A percentile compares a stretch with the other conserved stretches of the same genome.
Evolutionary conservation across 2,329 filamentous ascomycete species (phyloP).

Genomic region (Nemania sp.): DNA sequence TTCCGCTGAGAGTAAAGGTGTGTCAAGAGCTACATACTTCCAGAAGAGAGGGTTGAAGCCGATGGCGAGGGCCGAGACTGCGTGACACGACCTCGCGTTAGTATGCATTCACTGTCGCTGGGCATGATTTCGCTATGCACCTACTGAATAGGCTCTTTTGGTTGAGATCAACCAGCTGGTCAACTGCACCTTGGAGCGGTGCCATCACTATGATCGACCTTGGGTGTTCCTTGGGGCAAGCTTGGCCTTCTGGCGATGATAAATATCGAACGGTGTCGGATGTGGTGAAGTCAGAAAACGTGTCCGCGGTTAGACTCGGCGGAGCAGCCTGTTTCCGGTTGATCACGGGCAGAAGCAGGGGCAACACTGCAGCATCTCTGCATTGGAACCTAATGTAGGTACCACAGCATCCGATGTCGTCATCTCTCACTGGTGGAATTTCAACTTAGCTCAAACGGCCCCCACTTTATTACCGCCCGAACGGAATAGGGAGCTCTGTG

Average conservation of each 20-base stretch:
- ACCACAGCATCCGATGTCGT: constrained; percentile 19
- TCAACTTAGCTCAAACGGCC: neutral
- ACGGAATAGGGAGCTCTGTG: too few species aligned
- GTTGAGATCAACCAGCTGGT: constrained; percentile 63
- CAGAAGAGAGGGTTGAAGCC: constrained; percentile 98
- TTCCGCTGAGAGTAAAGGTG: neutral
- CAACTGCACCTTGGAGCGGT: constrained; percentile 39
- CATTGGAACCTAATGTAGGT: constrained; percentile 3
- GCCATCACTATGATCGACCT: constrained; percentile 42
- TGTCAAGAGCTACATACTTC: constrained; percentile 72
- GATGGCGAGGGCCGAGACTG: constrained; percentile 81
- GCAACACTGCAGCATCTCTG: neutral
- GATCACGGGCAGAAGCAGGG: constrained; percentile 5
- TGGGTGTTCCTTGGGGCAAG: neutral
- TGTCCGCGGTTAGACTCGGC: constrained; percentile 11
- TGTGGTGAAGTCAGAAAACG: constrained; percentile 7
- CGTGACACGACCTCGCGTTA: constrained; percentile 21
- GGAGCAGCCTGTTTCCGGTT: constrained; percentile 15
- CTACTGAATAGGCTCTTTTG: constrained; percentile 69
- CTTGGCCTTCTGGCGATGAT: neutral
- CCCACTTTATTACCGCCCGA: too few species aligned
- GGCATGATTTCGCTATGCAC: constrained; percentile 36
- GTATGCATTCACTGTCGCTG: constrained; percentile 4
- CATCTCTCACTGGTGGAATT: constrained; percentile 4
- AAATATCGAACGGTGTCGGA: constrained; percentile 7